These are phyloP conservation scores for Pseudofabraea citricarpa DNA, from an alignment of 2,329 filamentous ascomycete genomes.

Conservation along the genomic window DNA sequence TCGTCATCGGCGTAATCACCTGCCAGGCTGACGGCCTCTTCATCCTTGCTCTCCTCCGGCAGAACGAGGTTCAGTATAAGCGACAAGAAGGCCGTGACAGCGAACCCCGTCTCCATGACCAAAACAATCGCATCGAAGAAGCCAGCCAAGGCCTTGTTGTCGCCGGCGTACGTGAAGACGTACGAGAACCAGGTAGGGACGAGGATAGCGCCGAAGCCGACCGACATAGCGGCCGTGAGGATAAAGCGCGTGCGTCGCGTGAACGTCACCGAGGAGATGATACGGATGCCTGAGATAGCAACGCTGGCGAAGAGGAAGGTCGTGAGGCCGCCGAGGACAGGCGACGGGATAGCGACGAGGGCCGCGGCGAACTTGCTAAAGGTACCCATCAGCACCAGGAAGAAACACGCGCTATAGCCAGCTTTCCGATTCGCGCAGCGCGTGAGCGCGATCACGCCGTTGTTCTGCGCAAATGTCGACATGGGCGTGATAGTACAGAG, in stretches of 20 bases:
- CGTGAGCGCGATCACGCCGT: constrained; percentile 78
- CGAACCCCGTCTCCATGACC: constrained; percentile 71
- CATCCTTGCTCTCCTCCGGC: constrained; percentile 71
- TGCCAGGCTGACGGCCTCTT: constrained; percentile 25
- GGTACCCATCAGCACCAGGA: constrained; percentile 75
- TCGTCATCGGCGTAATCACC: constrained; percentile 16
- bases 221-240: constrained; percentile 66
- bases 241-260: constrained; percentile 80
- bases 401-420: constrained; percentile 72
- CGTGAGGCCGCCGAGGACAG: constrained; percentile 67
- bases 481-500: constrained; percentile 78
- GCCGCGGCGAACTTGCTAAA: constrained; percentile 80
- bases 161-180: constrained; percentile 68
- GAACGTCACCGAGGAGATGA: constrained; percentile 67
- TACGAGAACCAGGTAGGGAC: constrained; percentile 63
- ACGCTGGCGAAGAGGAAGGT: constrained; percentile 78
- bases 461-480: constrained; percentile 77
- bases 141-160: constrained; percentile 62
- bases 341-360: constrained; percentile 67
- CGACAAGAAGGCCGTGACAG: constrained; percentile 67
- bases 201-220: constrained; percentile 68
- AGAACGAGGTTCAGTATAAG: constrained; percentile 70
- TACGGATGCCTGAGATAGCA: constrained; percentile 71
- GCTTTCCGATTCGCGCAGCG: constrained; percentile 77
- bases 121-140: constrained; percentile 72